phyloP scores from a whole-genome alignment of 2,329 filamentous ascomycete genomes.

The Tricladium varicosporioides region DNA sequence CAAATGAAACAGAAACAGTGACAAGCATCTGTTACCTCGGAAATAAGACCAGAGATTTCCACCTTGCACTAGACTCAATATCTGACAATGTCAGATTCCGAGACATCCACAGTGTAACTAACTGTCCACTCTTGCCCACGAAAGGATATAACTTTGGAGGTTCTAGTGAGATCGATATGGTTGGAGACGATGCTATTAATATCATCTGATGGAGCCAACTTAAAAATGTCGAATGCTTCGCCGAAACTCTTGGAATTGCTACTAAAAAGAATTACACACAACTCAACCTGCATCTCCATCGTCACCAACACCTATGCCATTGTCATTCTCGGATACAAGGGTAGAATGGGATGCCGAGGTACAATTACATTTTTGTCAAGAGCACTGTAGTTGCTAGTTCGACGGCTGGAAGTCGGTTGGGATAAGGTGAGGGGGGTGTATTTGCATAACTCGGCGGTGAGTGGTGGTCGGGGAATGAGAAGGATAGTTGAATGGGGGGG shows the following conservation, averaged over 20 bases:
- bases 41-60: constrained; percentile 36
- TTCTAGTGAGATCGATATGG: constrained; percentile 6
- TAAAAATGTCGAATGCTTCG: neutral
- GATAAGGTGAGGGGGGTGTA: neutral
- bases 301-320: neutral
- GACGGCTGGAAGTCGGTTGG: neutral
- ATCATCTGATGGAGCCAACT: constrained; percentile 4
- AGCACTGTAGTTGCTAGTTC: constrained; percentile 6
- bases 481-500: neutral
- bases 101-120: neutral
- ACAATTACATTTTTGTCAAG: constrained; percentile 6
- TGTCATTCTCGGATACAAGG: constrained; percentile 5
- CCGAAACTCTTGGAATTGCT: constrained; percentile 6
- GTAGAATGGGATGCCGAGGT: constrained; percentile 5
- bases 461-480: neutral
- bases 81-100: neutral
- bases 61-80: constrained; percentile 16
- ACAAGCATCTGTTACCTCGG: constrained; percentile 37
- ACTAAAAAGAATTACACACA: constrained; percentile 7
- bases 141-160: neutral
- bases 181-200: neutral
- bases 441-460: neutral
- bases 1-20: constrained; percentile 36
- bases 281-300: constrained; percentile 12
- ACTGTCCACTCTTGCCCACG: neutral